Conservation (phyloP, 1,139 yeast species). For the Yamadazyma conglobata region DNA sequence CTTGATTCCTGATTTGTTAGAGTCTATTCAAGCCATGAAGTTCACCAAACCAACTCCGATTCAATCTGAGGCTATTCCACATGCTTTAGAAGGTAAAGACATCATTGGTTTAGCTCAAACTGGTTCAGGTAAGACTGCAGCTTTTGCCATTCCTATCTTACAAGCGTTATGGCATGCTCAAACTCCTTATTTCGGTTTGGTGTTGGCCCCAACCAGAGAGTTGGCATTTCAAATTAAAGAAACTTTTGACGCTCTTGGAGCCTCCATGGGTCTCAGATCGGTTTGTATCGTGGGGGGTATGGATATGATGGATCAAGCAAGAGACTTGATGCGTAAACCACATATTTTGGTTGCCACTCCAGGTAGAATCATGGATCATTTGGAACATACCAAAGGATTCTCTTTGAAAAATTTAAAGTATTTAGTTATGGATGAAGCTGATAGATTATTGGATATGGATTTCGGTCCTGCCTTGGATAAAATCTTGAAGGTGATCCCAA, state of each 20-base stretch:
- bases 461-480: slow-evolving; percentile 93
- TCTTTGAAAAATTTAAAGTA: slow-evolving; percentile 74
- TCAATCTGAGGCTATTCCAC: slow-evolving; percentile 88
- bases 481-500: slow-evolving; percentile 81
- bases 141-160: slow-evolving; percentile 84
- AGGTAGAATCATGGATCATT: slow-evolving; percentile 82
- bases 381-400: slow-evolving; percentile 93
- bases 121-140: slow-evolving; percentile 85
- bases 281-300: slow-evolving; percentile 95
- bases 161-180: slow-evolving; percentile 90
- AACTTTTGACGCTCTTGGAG: slow-evolving; percentile 91
- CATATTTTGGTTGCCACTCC: slow-evolving; percentile 90
- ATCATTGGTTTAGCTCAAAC: slow-evolving; percentile 81
- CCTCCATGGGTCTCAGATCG: slow-evolving; percentile 83
- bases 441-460: slow-evolving; percentile 91
- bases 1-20: slow-evolving; percentile 76
- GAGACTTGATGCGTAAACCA: slow-evolving; percentile 90
- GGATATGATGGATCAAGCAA: slow-evolving; percentile 97
- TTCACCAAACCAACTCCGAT: slow-evolving; percentile 81
- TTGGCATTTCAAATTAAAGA: slow-evolving; percentile 94
- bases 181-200: slow-evolving; percentile 82
- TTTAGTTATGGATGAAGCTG: slow-evolving; percentile 96
- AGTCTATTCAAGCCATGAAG: slow-evolving; percentile 69
- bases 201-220: slow-evolving; percentile 95
- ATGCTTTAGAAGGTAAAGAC: slow-evolving; percentile 82